These are phyloP conservation scores for Cyclocybe aegerita DNA, from an alignment of 768 basidiomycete species.

Conservation along the genomic window DNA sequence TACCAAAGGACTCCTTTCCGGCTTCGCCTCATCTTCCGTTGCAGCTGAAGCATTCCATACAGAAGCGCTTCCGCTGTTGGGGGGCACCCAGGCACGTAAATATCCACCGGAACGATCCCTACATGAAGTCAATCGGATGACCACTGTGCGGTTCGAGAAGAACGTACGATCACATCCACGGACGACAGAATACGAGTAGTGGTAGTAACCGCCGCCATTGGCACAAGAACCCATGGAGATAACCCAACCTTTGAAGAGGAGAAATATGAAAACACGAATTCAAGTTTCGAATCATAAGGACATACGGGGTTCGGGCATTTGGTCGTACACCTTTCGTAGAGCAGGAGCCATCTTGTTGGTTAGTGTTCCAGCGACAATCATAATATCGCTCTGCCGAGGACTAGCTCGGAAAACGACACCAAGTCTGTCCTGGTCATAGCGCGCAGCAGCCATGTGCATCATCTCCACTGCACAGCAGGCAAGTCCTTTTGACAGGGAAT, in stretches of 20 bases:
- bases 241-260: constrained; percentile 74
- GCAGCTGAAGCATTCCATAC: constrained; percentile 95
- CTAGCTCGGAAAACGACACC: constrained; percentile 99
- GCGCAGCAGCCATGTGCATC: constrained; percentile 99
- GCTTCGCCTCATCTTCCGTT: constrained; percentile 92
- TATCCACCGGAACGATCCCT: constrained; percentile 98
- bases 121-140: constrained; percentile 6
- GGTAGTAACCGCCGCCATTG: constrained; percentile 96
- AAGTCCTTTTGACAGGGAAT: constrained; percentile 54
- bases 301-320: constrained; percentile 97
- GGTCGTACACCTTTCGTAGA: constrained; percentile 92
- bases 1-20: constrained; percentile 89
- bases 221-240: constrained; percentile 99
- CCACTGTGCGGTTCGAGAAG: background rate
- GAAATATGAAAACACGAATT: constrained; percentile 1
- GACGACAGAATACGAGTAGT: constrained; percentile 98
- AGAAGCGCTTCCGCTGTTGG: constrained; percentile 96
- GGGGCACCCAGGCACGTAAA: constrained; percentile 96
- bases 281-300: constrained; percentile 11
- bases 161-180: constrained; percentile 92
- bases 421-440: constrained; percentile 97
- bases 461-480: constrained; percentile 99
- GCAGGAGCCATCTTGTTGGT: constrained; percentile 99
- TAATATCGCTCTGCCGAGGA: constrained; percentile 95
- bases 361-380: constrained; percentile 98